A percentile compares a stretch with the other conserved stretches of the same genome.
These are phyloP conservation scores for Phtheirospermum japonicum DNA, from an alignment of 257 asterid genomes.

Conservation along the genomic window DNA sequence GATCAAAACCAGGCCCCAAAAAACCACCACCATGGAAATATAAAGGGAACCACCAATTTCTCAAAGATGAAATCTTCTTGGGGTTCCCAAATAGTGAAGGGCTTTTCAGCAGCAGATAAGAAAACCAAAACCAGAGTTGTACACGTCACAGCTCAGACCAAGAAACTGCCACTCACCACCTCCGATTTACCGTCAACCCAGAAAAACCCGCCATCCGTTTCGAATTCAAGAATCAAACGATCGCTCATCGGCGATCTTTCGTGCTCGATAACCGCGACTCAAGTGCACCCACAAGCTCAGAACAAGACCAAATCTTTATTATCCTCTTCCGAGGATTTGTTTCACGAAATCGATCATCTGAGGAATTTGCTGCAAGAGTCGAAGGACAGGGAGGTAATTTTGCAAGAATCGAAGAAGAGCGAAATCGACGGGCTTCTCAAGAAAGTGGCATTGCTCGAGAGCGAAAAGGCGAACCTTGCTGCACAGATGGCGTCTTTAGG, in stretches of 20 bases:
- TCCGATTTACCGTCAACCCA: slow-evolving; percentile 31
- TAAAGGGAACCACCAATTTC: slow-evolving; percentile 49
- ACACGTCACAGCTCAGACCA: slow-evolving; percentile 50
- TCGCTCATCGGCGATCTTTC: slow-evolving; percentile 79
- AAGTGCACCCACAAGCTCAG: slow-evolving; percentile 62
- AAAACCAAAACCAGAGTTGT: slow-evolving; percentile 54
- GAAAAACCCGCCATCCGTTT: slow-evolving; percentile 30
- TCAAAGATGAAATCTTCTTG: slow-evolving; percentile 75
- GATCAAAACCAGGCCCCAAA: slow-evolving; percentile 69
- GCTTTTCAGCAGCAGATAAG: slow-evolving; percentile 77
- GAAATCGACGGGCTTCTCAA: slow-evolving; percentile 54
- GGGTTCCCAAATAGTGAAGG: slow-evolving; percentile 85
- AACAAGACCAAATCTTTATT: slow-evolving; percentile 39
- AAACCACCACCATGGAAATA: slow-evolving; percentile 32
- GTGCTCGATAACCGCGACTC: slow-evolving; percentile 57
- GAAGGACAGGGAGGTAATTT: slow-evolving; percentile 66
- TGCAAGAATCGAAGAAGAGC: slow-evolving; percentile 57
- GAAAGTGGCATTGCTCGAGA: slow-evolving; percentile 57
- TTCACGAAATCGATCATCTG: slow-evolving; percentile 76
- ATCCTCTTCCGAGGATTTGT: slow-evolving; percentile 61
- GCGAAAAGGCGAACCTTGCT: slow-evolving; percentile 50
- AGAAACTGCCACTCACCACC: slow-evolving; percentile 45
- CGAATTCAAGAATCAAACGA: slow-evolving; percentile 68
- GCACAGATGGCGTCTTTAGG: slow-evolving; percentile 46
- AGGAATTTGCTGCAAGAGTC: slow-evolving; percentile 81